Conservation (phyloP, 202 grass and related monocot genomes). For the Schoenoplectus tabernaemontani region DNA sequence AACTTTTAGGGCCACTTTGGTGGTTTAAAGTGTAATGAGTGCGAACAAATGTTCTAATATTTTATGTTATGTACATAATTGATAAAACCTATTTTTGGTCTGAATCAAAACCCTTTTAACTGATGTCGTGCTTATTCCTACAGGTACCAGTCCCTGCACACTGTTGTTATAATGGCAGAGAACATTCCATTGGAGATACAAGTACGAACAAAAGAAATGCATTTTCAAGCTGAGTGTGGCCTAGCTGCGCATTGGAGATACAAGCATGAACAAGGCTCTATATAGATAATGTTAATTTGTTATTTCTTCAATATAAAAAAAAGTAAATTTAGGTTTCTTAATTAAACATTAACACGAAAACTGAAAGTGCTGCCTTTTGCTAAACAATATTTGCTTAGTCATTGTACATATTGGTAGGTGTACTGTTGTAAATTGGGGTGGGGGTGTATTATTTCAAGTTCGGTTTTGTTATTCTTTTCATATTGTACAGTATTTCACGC, state of each 20-base stretch:
- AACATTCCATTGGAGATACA: slow-evolving; percentile 57
- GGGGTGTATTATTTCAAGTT: not conserved
- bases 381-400: not conserved
- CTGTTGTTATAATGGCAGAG: slow-evolving; percentile 56
- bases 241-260: slow-evolving; percentile 80
- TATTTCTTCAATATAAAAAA: too few relatives aligned
- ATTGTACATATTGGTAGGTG: slow-evolving; percentile 12
- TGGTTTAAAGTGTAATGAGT: not conserved
- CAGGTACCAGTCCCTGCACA: slow-evolving; percentile 81
- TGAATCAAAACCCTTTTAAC: not conserved
- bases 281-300: not conserved
- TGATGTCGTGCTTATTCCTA: slow-evolving; percentile 10
- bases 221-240: slow-evolving; percentile 70
- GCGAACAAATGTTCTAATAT: not conserved
- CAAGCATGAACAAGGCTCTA: slow-evolving; percentile 36
- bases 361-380: not conserved
- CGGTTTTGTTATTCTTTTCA: not conserved
- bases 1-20: not conserved
- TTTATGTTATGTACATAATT: not conserved
- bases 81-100: not conserved
- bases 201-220: slow-evolving; percentile 73
- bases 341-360: not conserved
- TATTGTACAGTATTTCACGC: not conserved
- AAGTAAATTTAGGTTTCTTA: slow-evolving; percentile 4
- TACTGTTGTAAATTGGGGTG: not conserved